These are phyloP conservation scores for Escallonia rubra DNA, from an alignment of 129 eudicot species.

Conservation along the genomic window DNA sequence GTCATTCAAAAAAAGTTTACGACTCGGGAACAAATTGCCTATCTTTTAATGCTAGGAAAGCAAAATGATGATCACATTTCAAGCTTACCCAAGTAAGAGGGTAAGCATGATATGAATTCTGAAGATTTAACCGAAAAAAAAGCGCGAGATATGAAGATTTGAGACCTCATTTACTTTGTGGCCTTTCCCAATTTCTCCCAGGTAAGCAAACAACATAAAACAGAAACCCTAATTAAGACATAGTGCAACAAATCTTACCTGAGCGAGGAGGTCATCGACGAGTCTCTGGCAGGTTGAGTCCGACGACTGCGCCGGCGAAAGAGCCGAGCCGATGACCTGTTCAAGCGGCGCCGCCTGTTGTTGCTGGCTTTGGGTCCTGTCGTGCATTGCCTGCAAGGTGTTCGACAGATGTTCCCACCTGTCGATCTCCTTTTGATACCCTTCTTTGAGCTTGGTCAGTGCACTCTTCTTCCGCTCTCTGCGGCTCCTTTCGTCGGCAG, in stretches of 20 bases:
- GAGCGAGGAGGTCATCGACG: constrained; percentile 44
- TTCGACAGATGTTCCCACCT: constrained; percentile 80
- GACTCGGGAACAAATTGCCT: too few relatives aligned
- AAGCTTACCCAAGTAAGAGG: too few relatives aligned
- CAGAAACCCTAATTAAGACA: neutral
- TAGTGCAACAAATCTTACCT: constrained; percentile 26
- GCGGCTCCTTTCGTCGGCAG: constrained; percentile 33
- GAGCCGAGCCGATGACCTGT: neutral
- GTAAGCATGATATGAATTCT: too few relatives aligned
- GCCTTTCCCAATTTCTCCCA: too few relatives aligned
- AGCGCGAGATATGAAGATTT: too few relatives aligned
- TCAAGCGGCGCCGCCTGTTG: constrained; percentile 2
- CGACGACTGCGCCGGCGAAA: constrained; percentile 12
- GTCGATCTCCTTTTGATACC: constrained; percentile 45
- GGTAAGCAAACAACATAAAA: too few relatives aligned
- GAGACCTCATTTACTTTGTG: too few relatives aligned
- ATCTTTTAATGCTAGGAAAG: too few relatives aligned
- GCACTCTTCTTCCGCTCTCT: constrained; percentile 39
- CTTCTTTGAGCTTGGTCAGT: constrained; percentile 43
- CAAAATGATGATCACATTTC: too few relatives aligned
- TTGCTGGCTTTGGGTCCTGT: constrained; percentile 25
- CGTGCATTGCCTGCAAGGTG: constrained; percentile 45
- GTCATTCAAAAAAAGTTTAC: too few relatives aligned
- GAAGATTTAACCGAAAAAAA: too few relatives aligned
- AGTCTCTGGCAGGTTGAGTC: constrained; percentile 22